These are phyloP conservation scores for Ustulina deusta DNA, from an alignment of 2,329 filamentous ascomycete genomes.

Conservation along the genomic window DNA sequence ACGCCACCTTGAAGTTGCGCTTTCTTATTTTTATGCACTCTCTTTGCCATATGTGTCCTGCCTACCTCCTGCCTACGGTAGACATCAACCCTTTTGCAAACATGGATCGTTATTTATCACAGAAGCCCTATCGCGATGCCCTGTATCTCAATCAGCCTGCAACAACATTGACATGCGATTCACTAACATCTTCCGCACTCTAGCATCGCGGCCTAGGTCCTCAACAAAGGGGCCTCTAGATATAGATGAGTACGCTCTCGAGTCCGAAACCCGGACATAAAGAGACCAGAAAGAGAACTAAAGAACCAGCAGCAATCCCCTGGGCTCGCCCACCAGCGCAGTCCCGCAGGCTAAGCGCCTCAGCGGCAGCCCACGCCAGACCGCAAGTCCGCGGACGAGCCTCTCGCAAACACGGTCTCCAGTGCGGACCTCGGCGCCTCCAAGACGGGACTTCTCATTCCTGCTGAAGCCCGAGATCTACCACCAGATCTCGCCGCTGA, in stretches of 20 bases:
- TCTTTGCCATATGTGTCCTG: not conserved
- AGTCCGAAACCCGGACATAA: constrained; percentile 26
- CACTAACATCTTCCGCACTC: constrained; percentile 46
- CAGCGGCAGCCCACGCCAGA: constrained; percentile 39
- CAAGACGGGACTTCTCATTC: constrained; percentile 78
- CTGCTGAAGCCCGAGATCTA: constrained; percentile 85
- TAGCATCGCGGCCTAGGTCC: constrained; percentile 72
- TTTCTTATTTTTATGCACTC: not conserved
- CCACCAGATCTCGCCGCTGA: constrained; percentile 77
- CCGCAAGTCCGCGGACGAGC: constrained; percentile 45
- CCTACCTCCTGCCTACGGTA: not conserved
- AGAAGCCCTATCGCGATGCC: too few relatives aligned
- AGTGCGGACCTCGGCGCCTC: constrained; percentile 33
- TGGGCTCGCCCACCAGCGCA: constrained; percentile 40
- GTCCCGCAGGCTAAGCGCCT: constrained; percentile 47
- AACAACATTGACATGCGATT: constrained; percentile 39
- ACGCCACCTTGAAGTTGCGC: not conserved
- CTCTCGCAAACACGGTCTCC: constrained; percentile 42
- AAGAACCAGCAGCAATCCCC: constrained; percentile 41
- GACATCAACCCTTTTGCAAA: not conserved
- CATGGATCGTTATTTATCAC: not conserved
- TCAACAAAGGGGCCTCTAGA: constrained; percentile 85
- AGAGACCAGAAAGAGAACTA: constrained; percentile 17
- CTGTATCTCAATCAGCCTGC: not conserved
- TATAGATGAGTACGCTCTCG: constrained; percentile 72